Conservation (phyloP, 2,329 filamentous ascomycete species). For the Penicillium freii region DNA sequence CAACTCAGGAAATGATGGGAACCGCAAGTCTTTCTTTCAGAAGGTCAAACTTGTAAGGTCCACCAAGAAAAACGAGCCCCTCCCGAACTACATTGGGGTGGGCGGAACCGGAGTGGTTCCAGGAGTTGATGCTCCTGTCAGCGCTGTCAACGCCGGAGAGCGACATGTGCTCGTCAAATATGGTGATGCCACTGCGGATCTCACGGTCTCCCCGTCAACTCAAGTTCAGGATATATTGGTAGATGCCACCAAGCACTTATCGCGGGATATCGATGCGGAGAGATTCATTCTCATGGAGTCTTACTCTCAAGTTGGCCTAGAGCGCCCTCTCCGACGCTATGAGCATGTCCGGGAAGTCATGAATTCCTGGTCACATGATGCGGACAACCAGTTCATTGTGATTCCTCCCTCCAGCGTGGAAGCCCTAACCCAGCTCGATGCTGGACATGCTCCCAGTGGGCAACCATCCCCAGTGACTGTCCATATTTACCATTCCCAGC, state of each 20-base stretch:
- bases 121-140: conserved; percentile 71
- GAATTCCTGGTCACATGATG: conserved; percentile 87
- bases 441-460: conserved; percentile 61
- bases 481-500: conserved; percentile 76
- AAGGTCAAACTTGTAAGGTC: conserved; percentile 26
- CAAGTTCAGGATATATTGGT: conserved; percentile 71
- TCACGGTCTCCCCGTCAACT: conserved; percentile 73
- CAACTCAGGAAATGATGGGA: conserved; percentile 13
- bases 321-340: conserved; percentile 79
- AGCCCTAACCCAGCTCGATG: conserved; percentile 53
- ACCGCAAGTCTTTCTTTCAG: conserved; percentile 33
- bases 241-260: conserved; percentile 62
- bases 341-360: conserved; percentile 83
- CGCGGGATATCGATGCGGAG: conserved; percentile 61
- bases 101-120: conserved; percentile 40
- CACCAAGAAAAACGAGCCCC: conserved; percentile 10
- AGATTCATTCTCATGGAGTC: conserved; percentile 73
- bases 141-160: conserved; percentile 76
- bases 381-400: conserved; percentile 71
- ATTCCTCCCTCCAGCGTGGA: conserved; percentile 57
- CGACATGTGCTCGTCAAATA: conserved; percentile 72
- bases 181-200: conserved; percentile 63
- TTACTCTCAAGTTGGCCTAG: conserved; percentile 72
- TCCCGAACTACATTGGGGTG: conserved; percentile 22
- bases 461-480: conserved; percentile 67